Conservation (phyloP, 1,284 basidiomycete species). For the Mycena citricolor region DNA sequence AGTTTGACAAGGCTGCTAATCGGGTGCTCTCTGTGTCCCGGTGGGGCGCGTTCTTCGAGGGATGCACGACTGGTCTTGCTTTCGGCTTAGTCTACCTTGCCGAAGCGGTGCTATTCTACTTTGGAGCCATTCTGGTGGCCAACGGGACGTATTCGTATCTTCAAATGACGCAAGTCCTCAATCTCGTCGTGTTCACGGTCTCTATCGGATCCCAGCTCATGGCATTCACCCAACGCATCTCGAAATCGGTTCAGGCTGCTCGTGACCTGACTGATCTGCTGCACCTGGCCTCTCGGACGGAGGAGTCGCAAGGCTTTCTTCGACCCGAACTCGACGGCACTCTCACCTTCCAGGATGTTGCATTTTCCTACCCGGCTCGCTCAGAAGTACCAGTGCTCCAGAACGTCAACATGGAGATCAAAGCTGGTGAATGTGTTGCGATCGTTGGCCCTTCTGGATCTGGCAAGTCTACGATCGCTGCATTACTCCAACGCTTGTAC, state of each 20-base stretch:
- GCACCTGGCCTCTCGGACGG: slow-evolving; percentile 47
- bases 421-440: slow-evolving; percentile 55
- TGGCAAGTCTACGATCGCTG: slow-evolving; percentile 61
- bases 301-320: slow-evolving; percentile 54
- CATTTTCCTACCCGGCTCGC: slow-evolving; percentile 74
- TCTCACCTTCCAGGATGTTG: slow-evolving; percentile 59
- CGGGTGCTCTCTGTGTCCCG: slow-evolving; percentile 56
- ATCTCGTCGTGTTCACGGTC: slow-evolving; percentile 79
- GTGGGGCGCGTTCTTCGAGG: slow-evolving; percentile 63
- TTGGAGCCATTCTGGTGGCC: slow-evolving; percentile 69
- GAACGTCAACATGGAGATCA: slow-evolving; percentile 47
- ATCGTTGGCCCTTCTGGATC: slow-evolving; percentile 69
- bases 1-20: slow-evolving; percentile 55
- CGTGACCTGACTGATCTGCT: slow-evolving; percentile 63
- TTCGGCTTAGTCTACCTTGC: slow-evolving; percentile 71
- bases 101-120: slow-evolving; percentile 76
- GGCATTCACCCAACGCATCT: slow-evolving; percentile 55
- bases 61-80: slow-evolving; percentile 65
- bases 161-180: slow-evolving; percentile 73
- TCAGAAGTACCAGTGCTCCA: slow-evolving; percentile 67
- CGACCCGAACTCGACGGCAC: slow-evolving; percentile 44
- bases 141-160: slow-evolving; percentile 68
- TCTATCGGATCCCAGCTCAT: slow-evolving; percentile 76
- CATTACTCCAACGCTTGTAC: slow-evolving; percentile 65
- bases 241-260: slow-evolving; percentile 48